Evolutionary conservation across 2,329 filamentous ascomycete species (phyloP), one percentile per base, ranked within the genome.

Genomic region (Leptographium lundbergii): DNA sequence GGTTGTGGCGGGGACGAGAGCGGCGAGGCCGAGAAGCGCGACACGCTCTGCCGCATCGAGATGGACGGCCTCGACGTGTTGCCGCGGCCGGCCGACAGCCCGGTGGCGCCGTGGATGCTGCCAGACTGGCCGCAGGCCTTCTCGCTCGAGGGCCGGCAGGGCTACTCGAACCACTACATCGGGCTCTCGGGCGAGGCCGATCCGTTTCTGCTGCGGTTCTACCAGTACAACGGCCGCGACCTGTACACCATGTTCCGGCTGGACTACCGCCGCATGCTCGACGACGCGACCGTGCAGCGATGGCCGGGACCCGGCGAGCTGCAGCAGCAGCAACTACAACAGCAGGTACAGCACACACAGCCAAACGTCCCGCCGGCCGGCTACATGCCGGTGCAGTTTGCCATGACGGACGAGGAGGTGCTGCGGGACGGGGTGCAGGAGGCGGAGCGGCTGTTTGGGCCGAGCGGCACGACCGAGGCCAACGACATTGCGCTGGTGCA

Each of bases 181-280:
- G 66, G 65, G 0, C 59, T 66, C 9, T 67, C 66, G 5, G 60
- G 64, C 56, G 66, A 67, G 57, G 65, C 63, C 3, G 66, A 67
- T 24, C 66, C 66, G 0, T 67, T 61, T 42, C 58, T 67, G 6
- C 45, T 67, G 5, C 65, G 64, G 13, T 57, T 64, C 34, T 66
- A 66, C 52, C 22, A 48, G 5, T 65, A 66, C 61, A 61, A 66
- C 53, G 25, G 45, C 6, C 45, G 57, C 24, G 66, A 67, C 48
- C 61, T 58, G 2, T 66, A 66, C 34, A 60, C 59, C 50, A 67
- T 67, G 66, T 66, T 65, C 56, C 62, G 64, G 1, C 60, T 67
- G 5, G 55, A 67, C 57, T 66, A 62, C 39, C 64, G 66, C 14
- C 64, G 62, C 24, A 50, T 66, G 19, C 32, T 59, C 9, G 64